Conservation (phyloP, 495 filamentous ascomycete genomes). For the Articulospora tetracladia region DNA sequence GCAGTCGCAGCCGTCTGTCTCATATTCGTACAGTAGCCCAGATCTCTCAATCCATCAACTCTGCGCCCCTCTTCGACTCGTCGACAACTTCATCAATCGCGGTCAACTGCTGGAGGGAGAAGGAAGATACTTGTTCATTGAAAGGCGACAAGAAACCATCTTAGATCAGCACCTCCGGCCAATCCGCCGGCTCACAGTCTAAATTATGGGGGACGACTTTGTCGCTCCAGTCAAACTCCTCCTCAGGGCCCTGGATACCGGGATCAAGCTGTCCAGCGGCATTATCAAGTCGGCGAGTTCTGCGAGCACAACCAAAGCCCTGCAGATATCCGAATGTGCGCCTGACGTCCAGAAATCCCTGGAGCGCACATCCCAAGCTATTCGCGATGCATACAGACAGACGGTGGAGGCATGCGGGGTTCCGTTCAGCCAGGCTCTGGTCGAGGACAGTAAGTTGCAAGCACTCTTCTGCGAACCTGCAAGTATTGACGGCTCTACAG, state of each 20-base stretch:
- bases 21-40: not conserved
- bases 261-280: slow-evolving; percentile 16
- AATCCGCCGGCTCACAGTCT: not conserved
- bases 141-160: not conserved
- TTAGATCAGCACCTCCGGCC: not conserved
- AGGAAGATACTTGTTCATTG: not conserved
- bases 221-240: slow-evolving; percentile 21
- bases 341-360: slow-evolving; percentile 13
- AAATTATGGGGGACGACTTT: slow-evolving; percentile 15
- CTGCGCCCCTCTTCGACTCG: not conserved
- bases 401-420: slow-evolving; percentile 14
- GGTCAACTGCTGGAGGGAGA: not conserved
- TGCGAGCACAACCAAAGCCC: slow-evolving; percentile 12
- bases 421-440: slow-evolving; percentile 16
- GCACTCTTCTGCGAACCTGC: not conserved
- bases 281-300: slow-evolving; percentile 12
- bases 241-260: slow-evolving; percentile 18
- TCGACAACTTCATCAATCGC: not conserved
- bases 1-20: not conserved
- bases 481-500: slow-evolving; percentile 4
- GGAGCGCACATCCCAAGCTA: slow-evolving; percentile 4
- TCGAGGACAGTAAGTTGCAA: slow-evolving; percentile 17
- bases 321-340: slow-evolving; percentile 18
- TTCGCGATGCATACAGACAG: slow-evolving; percentile 18
- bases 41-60: not conserved